These are phyloP conservation scores for Albizia julibrissin DNA, from an alignment of 306 rosid species.

Conservation along the genomic window DNA sequence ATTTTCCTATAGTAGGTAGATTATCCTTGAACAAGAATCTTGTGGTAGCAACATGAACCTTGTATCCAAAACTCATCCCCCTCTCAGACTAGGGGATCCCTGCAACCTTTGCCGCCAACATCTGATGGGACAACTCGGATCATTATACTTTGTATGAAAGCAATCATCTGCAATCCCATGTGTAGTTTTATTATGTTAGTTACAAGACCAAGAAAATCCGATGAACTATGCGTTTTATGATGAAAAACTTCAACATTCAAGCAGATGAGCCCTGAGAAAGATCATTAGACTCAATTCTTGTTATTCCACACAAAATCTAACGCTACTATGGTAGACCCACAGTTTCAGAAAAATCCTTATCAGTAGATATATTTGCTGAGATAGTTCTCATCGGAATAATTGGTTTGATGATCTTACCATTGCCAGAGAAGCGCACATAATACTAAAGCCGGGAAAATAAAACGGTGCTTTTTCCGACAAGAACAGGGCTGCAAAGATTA, in stretches of 20 bases:
- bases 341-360: not conserved
- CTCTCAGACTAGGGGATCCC: conserved; percentile 29
- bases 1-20: not conserved
- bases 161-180: conserved; percentile 49
- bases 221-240: not conserved
- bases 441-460: conserved; percentile 3
- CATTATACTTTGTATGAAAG: conserved; percentile 50
- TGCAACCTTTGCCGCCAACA: conserved; percentile 24
- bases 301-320: not conserved
- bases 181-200: not conserved
- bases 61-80: not conserved
- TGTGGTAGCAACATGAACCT: not conserved
- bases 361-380: not conserved
- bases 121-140: conserved; percentile 38
- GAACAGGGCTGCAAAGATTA: conserved; percentile 52
- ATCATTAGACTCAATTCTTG: not conserved
- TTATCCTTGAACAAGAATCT: not conserved
- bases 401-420: conserved; percentile 37
- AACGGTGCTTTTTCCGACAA: conserved; percentile 26
- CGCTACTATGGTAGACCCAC: not conserved
- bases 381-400: not conserved
- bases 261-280: not conserved
- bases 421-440: conserved; percentile 31
- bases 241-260: not conserved
- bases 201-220: not conserved